Evolutionary conservation across 116 monocot species (phyloP), one percentile per base, ranked within the genome.

Genomic region (Trichopus zeylanicus): DNA sequence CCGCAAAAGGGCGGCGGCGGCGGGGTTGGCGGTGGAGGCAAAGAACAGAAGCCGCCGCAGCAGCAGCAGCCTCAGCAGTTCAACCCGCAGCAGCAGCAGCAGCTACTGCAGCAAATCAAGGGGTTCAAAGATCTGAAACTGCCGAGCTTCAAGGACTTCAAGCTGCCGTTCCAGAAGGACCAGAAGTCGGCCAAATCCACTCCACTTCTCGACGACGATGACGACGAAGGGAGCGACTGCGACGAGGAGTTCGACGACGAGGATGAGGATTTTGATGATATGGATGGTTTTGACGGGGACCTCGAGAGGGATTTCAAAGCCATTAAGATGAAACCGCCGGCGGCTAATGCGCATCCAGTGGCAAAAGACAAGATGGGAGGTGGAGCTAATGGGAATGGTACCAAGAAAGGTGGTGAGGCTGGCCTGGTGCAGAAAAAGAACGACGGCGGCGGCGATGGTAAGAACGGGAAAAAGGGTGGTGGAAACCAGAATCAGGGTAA

Each of bases 141-240:
- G 7, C 73, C 76, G 19, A 73, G 75, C 35, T 29, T 79, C 22
- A 77, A 80, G 55, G 88, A 77, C 28, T 28, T 87, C 27, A 79
- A 79, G 63, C 48, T 83, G n/a, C 83, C 88, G 5, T 77, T 76
- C 48, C 54, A 48, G 11, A 89, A 89, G 61, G 78, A 84, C 35
- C 76, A 51, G 16, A 89, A 81, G 48, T 48, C 73, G 7, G 85
- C 81, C 12, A 78, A 78, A 73, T 84, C 81, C 33, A 57, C 39
- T 38, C 29, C 69, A 23, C 70, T 78, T 1, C 55, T 68, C 1
- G 75, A 70, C 34, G 84, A 32, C 29, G 75, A 72, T 8, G 80
- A n/a, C n/a, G n/a, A n/a, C n/a, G n/a, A 78, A 0, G 81, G 72
- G 7, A 81, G 78, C 27, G 85, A 89, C 26, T 75, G 52, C 26